These are phyloP conservation scores for Platanthera zijinensis DNA, from an alignment of 106 monocot species.

Conservation along the genomic window DNA sequence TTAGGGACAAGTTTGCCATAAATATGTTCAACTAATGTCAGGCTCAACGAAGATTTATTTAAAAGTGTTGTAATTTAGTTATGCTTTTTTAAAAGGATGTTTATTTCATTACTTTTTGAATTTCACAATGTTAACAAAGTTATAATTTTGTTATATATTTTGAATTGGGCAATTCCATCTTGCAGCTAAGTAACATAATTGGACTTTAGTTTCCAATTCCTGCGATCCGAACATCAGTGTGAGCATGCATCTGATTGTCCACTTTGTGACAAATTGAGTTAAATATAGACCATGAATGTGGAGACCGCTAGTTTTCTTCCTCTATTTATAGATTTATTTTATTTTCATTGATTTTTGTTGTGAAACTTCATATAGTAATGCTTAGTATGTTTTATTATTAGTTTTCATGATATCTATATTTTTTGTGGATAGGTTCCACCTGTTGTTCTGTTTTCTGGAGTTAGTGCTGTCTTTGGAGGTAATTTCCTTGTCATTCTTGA, in stretches of 20 bases:
- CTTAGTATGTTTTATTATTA: background rate
- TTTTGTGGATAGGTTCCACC: slow-evolving; percentile 51
- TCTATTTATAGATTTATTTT: background rate
- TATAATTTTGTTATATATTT: too few relatives aligned
- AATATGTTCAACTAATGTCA: too few relatives aligned
- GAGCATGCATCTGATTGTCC: background rate
- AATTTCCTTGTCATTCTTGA: background rate
- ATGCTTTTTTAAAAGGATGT: too few relatives aligned
- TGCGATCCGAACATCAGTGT: background rate
- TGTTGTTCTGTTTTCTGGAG: slow-evolving; percentile 56
- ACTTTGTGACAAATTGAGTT: background rate
- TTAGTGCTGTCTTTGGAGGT: slow-evolving; percentile 69
- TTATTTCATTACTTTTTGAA: too few relatives aligned
- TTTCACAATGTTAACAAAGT: too few relatives aligned
- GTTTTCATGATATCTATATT: background rate
- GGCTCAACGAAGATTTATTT: too few relatives aligned
- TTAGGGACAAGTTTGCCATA: too few relatives aligned
- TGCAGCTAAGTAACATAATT: too few relatives aligned
- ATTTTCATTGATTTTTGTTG: background rate
- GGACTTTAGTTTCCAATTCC: too few relatives aligned
- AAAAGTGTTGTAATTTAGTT: too few relatives aligned
- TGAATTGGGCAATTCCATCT: too few relatives aligned
- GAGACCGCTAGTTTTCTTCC: background rate
- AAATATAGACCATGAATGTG: background rate
- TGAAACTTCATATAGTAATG: background rate